phyloP scores from a whole-genome alignment of 2,329 filamentous ascomycete species.

The Fusarium hostae region DNA sequence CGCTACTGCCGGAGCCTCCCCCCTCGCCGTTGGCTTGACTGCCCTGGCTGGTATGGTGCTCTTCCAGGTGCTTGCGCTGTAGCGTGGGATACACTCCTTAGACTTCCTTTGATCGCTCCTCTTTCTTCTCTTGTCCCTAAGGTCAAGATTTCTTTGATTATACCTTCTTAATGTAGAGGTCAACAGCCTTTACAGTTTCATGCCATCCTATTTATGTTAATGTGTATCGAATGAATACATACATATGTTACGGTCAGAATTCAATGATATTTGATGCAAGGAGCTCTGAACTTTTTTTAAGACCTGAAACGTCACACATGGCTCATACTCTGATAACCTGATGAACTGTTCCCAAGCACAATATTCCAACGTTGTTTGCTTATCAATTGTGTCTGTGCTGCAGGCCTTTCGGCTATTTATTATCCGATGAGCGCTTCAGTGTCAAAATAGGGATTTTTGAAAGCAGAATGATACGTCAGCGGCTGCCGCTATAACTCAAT shows the following conservation, averaged over 20 bases:
- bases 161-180: constrained; percentile 13
- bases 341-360: neutral
- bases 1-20: constrained; percentile 60
- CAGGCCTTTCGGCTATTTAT: neutral
- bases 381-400: neutral
- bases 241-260: constrained; percentile 3
- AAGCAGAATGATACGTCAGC: constrained; percentile 29
- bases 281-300: neutral
- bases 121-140: constrained; percentile 13
- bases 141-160: constrained; percentile 5
- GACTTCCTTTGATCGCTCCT: neutral
- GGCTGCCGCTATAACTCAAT: constrained; percentile 18
- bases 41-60: constrained; percentile 43
- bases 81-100: constrained; percentile 12
- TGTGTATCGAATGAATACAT: constrained; percentile 21
- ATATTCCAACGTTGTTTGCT: neutral
- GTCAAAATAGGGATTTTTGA: constrained; percentile 1
- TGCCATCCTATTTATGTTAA: constrained; percentile 17
- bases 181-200: constrained; percentile 16
- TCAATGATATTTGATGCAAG: constrained; percentile 6
- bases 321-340: neutral
- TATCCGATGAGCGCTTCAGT: neutral
- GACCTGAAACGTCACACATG: neutral
- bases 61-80: constrained; percentile 46
- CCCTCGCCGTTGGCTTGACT: constrained; percentile 41